phyloP scores from a whole-genome alignment of 352 stramenopile genomes.

The Phytophthora multivora region DNA sequence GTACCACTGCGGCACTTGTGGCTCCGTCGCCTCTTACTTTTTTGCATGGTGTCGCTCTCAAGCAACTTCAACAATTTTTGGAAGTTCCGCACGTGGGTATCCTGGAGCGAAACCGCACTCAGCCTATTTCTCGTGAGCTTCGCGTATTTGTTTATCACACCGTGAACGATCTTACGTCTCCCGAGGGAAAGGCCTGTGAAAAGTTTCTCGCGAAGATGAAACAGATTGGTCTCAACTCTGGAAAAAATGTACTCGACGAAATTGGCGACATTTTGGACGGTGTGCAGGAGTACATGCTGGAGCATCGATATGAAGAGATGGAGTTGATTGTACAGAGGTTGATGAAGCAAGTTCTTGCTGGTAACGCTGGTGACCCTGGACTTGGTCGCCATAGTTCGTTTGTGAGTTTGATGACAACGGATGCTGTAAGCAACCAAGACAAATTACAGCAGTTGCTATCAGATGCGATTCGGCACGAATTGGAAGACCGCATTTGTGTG shows the following conservation, averaged over 20 bases:
- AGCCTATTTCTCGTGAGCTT: conserved; percentile 75
- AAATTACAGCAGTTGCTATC: conserved; percentile 79
- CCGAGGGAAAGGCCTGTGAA: conserved; percentile 77
- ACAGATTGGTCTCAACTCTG: conserved; percentile 42
- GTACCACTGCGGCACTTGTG: conserved; percentile 69
- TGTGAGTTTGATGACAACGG: conserved; percentile 61
- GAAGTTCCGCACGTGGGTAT: conserved; percentile 75
- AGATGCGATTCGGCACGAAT: conserved; percentile 81
- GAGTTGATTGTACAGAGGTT: conserved; percentile 61
- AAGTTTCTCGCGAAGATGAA: conserved; percentile 77
- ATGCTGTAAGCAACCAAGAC: conserved; percentile 72
- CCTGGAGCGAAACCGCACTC: conserved; percentile 77
- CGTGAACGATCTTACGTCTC: conserved; percentile 75
- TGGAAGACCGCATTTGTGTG: conserved; percentile 84
- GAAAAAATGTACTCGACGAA: conserved; percentile 71
- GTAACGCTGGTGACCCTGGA: conserved; percentile 15
- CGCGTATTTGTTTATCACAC: conserved; percentile 84
- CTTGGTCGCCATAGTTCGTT: conserved; percentile 65
- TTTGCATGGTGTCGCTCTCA: conserved; percentile 71
- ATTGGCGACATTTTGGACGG: conserved; percentile 80
- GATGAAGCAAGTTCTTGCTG: conserved; percentile 46
- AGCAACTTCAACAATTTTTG: conserved; percentile 84
- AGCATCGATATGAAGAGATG: conserved; percentile 86
- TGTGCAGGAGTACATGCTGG: conserved; percentile 88
- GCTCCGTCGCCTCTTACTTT: conserved; percentile 79